Base-by-base conservation (phyloP, 1,284 basidiomycete genomes). In the Boletus sp. region DNA sequence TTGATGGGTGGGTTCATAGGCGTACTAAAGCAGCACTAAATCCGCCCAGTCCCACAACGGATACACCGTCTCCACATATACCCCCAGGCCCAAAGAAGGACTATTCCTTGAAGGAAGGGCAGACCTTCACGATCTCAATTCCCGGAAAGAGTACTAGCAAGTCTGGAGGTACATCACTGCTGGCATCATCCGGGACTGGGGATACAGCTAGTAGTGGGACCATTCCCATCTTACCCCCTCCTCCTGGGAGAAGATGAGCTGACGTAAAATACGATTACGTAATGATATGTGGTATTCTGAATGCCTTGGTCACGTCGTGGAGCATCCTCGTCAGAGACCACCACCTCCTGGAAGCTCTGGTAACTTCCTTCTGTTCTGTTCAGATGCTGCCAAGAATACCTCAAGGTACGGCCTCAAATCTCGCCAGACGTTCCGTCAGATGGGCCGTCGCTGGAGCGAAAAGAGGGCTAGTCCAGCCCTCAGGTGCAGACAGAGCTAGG, bases 61-160 rank as follows among this genome's bases (percentile, higher is more conserved):
- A 72, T 20, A 62, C 57, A 27, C 63, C 72, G 22, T 82, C 80
- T 34, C 78, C 82, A 13, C 80, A 81, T 57, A 53, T 81, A 40
- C 86, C 90, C 14, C 64, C 77, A 3, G 91, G 86, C 2, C 91
- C 89, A 2, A 92, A 93, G 74, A 91, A 91, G 66, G 95, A 99
- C 64, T 98, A 96, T 66, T 89, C 87, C 29, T 73, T 99, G 57
- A 98, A 97, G 65, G 92, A 94, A 60, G 96, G 96, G 13, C 90
- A 99, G 65, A 98, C 94, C 0, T 94, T 99, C 67, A 87, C 85
- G 12, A 94, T 97, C 62, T 78, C 81, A 42, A 88, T 97, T 49
- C 94, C 94, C 8, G 92, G 92, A 8, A 77, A 78, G 52, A 73
- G 66, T 52, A 4, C 23, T 8, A 74, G 70, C 57, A 53, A 67